Base-by-base conservation (phyloP, 352 stramenopile genomes). In the Phytophthora chlamydospora region DNA sequence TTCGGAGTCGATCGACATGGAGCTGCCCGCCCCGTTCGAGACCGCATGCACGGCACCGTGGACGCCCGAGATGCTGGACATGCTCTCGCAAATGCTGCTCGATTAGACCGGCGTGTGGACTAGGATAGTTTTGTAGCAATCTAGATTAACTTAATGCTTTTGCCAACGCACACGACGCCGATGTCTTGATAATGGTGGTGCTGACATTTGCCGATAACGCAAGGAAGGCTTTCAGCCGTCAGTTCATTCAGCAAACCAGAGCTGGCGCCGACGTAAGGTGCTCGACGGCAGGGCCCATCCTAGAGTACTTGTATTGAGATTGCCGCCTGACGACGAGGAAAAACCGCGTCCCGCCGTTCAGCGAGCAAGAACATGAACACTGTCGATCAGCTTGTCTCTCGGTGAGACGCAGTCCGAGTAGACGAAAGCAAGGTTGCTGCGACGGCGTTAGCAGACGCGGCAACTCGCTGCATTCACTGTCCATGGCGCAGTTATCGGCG, bases 61-160 rank as follows among this genome's bases (percentile, higher is more conserved):
- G 70, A 78, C 57, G 8, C 58, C 58, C 3, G 70, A 75, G 49
- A 78, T 78, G 70, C 58, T 78, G 38, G 58, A 75, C 35, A 78
- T 78, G 41, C 58, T 78, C 19, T 68, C 66, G 7, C 54, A 67
- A 10, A 73, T 78, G 45, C 58, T 78, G 10, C 62, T 78, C 9
- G 62, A 73, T 46, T 78, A 68, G 50, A 51, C 36, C 19, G 4
- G 36, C 46, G 42, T 44, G 40, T 46, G 56, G 33, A 57, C 36
- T 64, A 63, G 43, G 35, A 57, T 61, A 61, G 31, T 63, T 42
- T 66, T 55, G 13, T 66, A 24, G 21, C 36, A 43, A 19, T 21
- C 42, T 36, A 14, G 32, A 55, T 24, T 55, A 71, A 71, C 24
- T 71, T 68, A 71, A 64, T 53, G 40, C 38, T 17, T 36, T 36